Percentiles rank a stretch among this genome's conserved stretches.
Conservation (phyloP, 441 rosid species). For the Gossypium trilobum region DNA sequence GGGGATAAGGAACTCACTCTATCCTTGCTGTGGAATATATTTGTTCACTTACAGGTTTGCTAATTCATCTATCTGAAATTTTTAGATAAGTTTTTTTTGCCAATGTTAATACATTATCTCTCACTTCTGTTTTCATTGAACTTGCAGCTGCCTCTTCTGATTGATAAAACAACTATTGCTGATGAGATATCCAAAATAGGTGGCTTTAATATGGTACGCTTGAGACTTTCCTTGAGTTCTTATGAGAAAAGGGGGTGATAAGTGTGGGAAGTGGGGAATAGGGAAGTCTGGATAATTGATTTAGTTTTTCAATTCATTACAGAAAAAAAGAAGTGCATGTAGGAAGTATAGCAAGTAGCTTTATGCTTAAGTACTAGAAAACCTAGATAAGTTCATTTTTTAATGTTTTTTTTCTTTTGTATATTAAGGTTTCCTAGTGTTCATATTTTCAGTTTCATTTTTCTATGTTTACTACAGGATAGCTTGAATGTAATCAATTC, state of each 20-base stretch:
- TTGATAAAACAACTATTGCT: slow-evolving; percentile 37
- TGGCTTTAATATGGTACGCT: slow-evolving; percentile 43
- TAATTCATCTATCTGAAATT: slow-evolving; percentile 3
- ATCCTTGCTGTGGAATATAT: slow-evolving; percentile 82
- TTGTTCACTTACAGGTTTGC: slow-evolving; percentile 73
- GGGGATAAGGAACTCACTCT: slow-evolving; percentile 80
- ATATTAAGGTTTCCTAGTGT: neutral
- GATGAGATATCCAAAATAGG: slow-evolving; percentile 53
- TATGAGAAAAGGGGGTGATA: neutral
- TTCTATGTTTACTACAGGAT: slow-evolving; percentile 32
- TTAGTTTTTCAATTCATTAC: slow-evolving; percentile 1
- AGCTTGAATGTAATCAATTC: slow-evolving; percentile 18
- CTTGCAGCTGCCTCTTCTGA: slow-evolving; percentile 73
- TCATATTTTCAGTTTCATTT: neutral
- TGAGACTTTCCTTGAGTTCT: slow-evolving; percentile 10
- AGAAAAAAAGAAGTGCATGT: neutral
- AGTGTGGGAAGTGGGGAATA: neutral
- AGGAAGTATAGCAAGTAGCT: neutral
- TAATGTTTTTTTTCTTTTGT: slow-evolving; percentile 6
- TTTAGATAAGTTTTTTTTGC: neutral
- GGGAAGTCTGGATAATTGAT: neutral
- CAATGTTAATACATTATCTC: slow-evolving; percentile 1
- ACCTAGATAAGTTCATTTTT: neutral
- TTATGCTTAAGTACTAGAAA: neutral
- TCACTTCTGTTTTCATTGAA: slow-evolving; percentile 12